These are phyloP conservation scores for Aspergillus versicolor DNA, from an alignment of 2,329 filamentous ascomycete genomes.

Conservation along the genomic window DNA sequence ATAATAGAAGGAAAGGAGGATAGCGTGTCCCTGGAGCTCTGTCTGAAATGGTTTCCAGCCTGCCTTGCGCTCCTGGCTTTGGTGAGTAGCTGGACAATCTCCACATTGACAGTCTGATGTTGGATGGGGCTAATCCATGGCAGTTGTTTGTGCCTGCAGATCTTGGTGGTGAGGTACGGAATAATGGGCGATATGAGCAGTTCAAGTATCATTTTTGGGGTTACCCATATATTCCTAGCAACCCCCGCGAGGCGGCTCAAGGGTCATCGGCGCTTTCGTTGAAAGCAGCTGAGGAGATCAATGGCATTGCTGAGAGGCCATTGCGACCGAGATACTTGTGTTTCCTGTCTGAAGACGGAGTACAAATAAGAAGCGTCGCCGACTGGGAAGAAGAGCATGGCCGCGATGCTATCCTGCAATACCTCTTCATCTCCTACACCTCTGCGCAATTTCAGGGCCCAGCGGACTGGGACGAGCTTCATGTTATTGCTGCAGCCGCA, in stretches of 20 bases:
- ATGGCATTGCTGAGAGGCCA: background rate
- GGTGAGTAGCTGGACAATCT: background rate
- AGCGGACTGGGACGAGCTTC: background rate
- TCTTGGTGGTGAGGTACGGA: background rate
- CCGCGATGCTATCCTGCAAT: background rate
- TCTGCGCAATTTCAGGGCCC: background rate
- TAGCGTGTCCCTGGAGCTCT: background rate
- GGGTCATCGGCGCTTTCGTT: background rate
- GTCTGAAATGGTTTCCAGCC: background rate
- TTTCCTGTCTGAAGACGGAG: background rate
- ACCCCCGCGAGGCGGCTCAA: background rate
- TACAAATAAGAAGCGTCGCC: background rate
- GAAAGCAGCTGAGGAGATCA: background rate
- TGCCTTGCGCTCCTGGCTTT: background rate
- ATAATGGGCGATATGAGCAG: background rate
- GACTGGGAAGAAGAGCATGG: background rate
- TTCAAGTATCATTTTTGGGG: constrained; percentile 4
- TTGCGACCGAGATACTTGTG: background rate
- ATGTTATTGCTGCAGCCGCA: background rate
- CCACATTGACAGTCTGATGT: background rate
- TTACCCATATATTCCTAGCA: background rate
- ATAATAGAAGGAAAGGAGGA: background rate
- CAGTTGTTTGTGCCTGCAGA: background rate
- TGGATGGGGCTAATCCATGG: background rate
- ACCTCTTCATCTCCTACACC: background rate